Conservation (phyloP, 352 stramenopile genomes). For the Phytophthora vignae region DNA sequence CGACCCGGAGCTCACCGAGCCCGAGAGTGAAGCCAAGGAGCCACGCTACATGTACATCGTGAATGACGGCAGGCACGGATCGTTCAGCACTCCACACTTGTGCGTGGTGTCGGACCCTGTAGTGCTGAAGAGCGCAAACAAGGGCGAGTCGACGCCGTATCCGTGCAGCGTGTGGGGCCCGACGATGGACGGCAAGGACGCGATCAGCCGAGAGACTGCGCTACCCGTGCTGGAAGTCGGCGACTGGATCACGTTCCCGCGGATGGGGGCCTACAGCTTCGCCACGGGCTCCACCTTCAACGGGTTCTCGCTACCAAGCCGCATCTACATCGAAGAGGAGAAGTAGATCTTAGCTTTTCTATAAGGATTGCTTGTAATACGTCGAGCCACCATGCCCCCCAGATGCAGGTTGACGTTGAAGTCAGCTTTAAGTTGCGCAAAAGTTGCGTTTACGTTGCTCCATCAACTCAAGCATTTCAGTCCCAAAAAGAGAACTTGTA, state of each 20-base stretch:
- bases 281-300: constrained; percentile 66
- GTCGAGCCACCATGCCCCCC: too few species aligned
- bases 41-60: constrained; percentile 66
- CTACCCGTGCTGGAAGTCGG: constrained; percentile 54
- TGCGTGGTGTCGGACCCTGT: constrained; percentile 36
- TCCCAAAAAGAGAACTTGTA: constrained; percentile 9
- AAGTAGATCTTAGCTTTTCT: neutral
- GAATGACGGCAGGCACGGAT: constrained; percentile 58
- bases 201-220: constrained; percentile 45
- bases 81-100: constrained; percentile 52
- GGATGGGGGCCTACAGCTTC: constrained; percentile 68
- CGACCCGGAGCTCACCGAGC: constrained; percentile 38
- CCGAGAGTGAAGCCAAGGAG: constrained; percentile 3
- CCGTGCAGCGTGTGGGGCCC: constrained; percentile 55
- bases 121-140: constrained; percentile 25
- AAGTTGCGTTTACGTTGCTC: neutral
- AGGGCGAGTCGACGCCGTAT: constrained; percentile 26
- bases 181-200: constrained; percentile 64
- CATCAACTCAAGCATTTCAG: neutral
- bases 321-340: constrained; percentile 49
- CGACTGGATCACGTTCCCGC: constrained; percentile 61
- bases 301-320: constrained; percentile 49
- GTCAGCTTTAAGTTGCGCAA: neutral
- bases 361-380: neutral
- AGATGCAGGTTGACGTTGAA: neutral